Evolutionary conservation across 176 grass and related monocot genomes (phyloP), one percentile per base, ranked within the genome.

Genomic region (sorghum (Sorghum bicolor)): DNA sequence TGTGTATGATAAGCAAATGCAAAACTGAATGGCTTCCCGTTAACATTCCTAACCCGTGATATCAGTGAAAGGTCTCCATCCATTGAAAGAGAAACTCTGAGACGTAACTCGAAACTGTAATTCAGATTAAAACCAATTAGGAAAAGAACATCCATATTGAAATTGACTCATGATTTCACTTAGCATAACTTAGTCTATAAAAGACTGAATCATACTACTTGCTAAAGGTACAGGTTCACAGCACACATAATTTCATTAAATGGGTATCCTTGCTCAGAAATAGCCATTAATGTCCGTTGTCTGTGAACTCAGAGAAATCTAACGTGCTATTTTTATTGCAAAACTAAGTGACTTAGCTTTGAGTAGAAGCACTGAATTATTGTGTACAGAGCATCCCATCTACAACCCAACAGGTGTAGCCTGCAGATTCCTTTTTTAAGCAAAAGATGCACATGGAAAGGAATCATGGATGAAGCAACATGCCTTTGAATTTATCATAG

Each of bases 1-100:
- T 98, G 87, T 10, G 95, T 98, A 64, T 98, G 92, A 55, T 98
- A 98, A 57, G 78, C 95, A 91, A 98, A 98, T 74, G 95, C 86
- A 80, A 98, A 98, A 82, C 85, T 93, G 78, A 98, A 98, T 77
- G 92, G 75, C 87, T 88, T 98, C 17, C 86, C 95, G 75, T 95
- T 90, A 25, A 98, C 81, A 78, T 98, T 98, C 81, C 92, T 87
- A 41, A 95, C 80, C 12, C 92, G 86, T 31, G 95, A 98, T 83
- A 92, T 83, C 61, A 98, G 50, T 67, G 90, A 82, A 22, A 98
- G 87, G 80, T 86, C 71, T 10, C 95, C 95, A 63, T 95, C 80
- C 91, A 83, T 93, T 32, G 93, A 83, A 73, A 98, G 92, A 76
- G 90, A 95, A 30, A 98, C 77, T 86, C 90, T 95, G 62, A 93